A percentile compares a stretch with the other conserved stretches of the same genome.
Conservation (phyloP, 257 asterid genomes). For the Scutellaria baicalensis region DNA sequence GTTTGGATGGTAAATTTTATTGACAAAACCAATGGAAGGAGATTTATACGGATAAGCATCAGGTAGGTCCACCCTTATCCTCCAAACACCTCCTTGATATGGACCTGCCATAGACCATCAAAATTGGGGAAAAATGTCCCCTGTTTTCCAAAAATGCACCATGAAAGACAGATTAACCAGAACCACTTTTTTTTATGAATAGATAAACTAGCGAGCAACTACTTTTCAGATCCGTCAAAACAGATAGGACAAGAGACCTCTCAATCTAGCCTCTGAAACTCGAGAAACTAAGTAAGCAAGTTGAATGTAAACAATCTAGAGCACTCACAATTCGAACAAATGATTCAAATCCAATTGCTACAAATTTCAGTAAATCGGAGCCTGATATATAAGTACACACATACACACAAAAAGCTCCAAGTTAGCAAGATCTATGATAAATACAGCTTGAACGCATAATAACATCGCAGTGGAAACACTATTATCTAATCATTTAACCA, state of each 20-base stretch:
- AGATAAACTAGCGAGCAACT: conserved; percentile 19
- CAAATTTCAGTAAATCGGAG: not conserved
- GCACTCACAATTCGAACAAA: not conserved
- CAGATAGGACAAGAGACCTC: not conserved
- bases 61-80: conserved; percentile 72
- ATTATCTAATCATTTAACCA: not conserved
- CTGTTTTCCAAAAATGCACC: not conserved
- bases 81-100: conserved; percentile 89
- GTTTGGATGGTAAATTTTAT: conserved; percentile 40
- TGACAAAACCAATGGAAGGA: conserved; percentile 81
- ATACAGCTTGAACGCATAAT: conserved; percentile 2
- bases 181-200: not conserved
- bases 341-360: not conserved
- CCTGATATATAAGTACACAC: not conserved
- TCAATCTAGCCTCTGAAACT: not conserved
- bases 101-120: conserved; percentile 54
- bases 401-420: conserved; percentile 13
- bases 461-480: conserved; percentile 3
- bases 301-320: not conserved
- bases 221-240: not conserved
- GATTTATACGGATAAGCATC: conserved; percentile 92
- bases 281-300: not conserved
- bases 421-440: not conserved
- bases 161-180: not conserved
- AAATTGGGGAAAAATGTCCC: not conserved